Conservation (phyloP, 192 early-diverging fungal genomes). For the Podila verticillata region DNA sequence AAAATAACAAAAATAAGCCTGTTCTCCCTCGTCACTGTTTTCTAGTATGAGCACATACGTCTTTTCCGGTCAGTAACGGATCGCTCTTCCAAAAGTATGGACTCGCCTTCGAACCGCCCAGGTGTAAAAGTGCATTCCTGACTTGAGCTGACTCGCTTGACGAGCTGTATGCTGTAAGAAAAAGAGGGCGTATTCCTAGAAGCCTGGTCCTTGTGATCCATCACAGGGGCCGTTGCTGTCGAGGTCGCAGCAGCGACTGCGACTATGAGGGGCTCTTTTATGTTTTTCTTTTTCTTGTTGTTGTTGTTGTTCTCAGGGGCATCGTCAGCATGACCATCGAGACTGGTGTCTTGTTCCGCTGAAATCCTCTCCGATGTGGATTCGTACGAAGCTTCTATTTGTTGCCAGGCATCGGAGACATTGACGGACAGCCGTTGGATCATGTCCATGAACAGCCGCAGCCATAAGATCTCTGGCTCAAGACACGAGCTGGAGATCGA, state of each 20-base stretch:
- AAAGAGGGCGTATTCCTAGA: constrained; percentile 5
- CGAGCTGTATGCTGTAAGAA: constrained; percentile 19
- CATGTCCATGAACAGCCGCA: constrained; percentile 41
- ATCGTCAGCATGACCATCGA: not conserved
- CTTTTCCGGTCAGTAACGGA: constrained; percentile 13
- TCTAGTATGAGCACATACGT: constrained; percentile 11
- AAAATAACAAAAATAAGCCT: too few relatives aligned
- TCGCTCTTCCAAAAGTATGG: constrained; percentile 32
- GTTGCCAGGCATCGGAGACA: constrained; percentile 39
- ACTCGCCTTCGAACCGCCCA: constrained; percentile 40
- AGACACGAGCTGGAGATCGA: constrained; percentile 45
- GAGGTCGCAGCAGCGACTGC: too few relatives aligned
- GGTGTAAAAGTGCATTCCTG: constrained; percentile 39
- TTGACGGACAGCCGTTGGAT: constrained; percentile 34
- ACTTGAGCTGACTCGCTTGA: constrained; percentile 25
- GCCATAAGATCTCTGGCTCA: constrained; percentile 45
- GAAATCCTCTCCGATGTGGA: not conserved
- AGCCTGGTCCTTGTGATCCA: not conserved
- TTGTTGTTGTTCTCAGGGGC: not conserved
- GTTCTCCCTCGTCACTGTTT: too few relatives aligned
- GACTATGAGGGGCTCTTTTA: not conserved
- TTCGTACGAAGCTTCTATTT: constrained; percentile 29
- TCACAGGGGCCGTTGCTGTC: too few relatives aligned
- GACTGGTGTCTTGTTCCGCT: not conserved
- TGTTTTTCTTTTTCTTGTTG: not conserved